Conservation (phyloP, 441 rosid genomes). For the Rhodomyrtus psidioides region DNA sequence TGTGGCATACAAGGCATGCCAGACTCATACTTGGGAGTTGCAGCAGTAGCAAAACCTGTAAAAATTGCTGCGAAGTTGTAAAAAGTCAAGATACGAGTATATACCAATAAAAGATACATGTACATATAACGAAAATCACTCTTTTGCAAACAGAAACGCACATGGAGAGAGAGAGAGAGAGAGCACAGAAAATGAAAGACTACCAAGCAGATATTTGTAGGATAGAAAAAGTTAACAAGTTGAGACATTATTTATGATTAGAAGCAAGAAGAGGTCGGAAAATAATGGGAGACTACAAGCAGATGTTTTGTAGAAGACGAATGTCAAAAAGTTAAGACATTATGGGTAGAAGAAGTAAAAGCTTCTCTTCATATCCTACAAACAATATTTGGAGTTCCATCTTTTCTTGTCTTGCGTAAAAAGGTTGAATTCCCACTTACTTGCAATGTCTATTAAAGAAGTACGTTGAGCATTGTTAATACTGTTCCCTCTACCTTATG, state of each 20-base stretch:
- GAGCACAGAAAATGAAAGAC: neutral
- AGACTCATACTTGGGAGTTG: slow-evolving; percentile 45
- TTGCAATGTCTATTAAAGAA: neutral
- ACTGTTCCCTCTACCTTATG: neutral
- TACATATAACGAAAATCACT: neutral
- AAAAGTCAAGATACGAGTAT: neutral
- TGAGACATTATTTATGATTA: neutral
- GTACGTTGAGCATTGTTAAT: neutral
- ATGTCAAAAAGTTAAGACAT: neutral
- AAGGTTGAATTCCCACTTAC: neutral
- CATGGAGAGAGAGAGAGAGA: neutral
- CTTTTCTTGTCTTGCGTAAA: neutral
- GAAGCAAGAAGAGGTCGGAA: neutral
- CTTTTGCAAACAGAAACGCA: neutral
- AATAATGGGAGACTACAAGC: neutral
- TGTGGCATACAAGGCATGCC: slow-evolving; percentile 79
- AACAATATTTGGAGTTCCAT: neutral
- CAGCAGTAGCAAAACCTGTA: neutral
- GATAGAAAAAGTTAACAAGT: neutral
- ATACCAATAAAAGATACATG: neutral
- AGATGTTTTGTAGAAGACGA: neutral
- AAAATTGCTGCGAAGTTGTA: neutral
- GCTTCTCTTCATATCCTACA: neutral
- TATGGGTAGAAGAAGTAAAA: neutral
- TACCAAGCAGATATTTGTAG: neutral